Base-by-base conservation (phyloP, 2,329 filamentous ascomycete species). In the Apiospora pterosperma region DNA sequence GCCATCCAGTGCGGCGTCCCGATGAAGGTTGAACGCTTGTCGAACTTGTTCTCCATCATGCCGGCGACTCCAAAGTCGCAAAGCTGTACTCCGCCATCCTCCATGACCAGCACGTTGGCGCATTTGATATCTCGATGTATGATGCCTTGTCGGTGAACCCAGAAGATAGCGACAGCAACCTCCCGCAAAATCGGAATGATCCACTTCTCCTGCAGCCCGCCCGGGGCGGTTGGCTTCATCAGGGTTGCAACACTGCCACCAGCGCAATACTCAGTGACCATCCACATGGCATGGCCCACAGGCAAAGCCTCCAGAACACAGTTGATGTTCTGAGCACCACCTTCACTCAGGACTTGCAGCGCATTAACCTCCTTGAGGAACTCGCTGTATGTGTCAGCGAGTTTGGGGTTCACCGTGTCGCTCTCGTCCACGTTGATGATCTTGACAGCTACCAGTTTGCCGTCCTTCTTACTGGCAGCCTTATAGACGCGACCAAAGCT, bases 1-100 rank as follows among this genome's bases (percentile, higher is more conserved):
- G 92, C 91, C 92, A 96, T 94, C 90, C 92, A 96, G 76, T 94
- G 89, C 3, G 90, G 90, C 0, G 92, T 96, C 25, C 92, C 92
- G 64, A 95, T 91, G 60, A 95, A 90, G 0, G 92, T 95, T 4
- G 90, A 90, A 62, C 92, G 83, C 77, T 96, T 96, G 71, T 91
- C 89, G 63, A 89, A 84, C 69, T 91, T 90, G 48, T 84, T 90
- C 74, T 94, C 91, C 64, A 94, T 86, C 59, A 92, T 87, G 55
- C 90, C 91, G 36, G 92, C 91, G 59, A 96, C 91, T 68, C 92
- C 92, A 75, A 96, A 96, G 74, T 96, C 92, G 73, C 92, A 93
- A 38, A 96, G 84, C 75, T 96, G 92, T 8, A 96, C 90, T 34
- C 87, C 81, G 31, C 92, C 92, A 39, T 88, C 84, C 76, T 95